Conservation (phyloP, 1,139 yeast genomes). For the Suhomyces bribrorum region DNA sequence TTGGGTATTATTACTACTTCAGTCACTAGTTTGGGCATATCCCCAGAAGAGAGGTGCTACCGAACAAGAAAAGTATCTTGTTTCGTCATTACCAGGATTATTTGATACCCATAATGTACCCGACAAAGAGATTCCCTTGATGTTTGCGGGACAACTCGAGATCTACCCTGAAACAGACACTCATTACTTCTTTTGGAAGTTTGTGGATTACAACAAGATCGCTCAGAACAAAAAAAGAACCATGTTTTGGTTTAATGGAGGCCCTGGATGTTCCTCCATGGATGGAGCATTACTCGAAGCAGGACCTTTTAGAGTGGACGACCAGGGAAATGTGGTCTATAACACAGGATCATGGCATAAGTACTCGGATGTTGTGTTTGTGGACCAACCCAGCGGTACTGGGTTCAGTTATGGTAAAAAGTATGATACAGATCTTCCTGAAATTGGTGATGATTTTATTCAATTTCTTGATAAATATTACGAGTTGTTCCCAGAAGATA, state of each 20-base stretch:
- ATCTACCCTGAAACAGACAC: conserved; percentile 56
- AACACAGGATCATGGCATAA: conserved; percentile 88
- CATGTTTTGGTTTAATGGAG: conserved; percentile 91
- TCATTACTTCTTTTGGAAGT: conserved; percentile 82
- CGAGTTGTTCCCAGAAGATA: conserved; percentile 73
- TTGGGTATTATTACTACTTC: conserved; percentile 7
- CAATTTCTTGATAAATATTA: conserved; percentile 67
- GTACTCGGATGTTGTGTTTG: conserved; percentile 73
- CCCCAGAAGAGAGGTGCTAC: conserved; percentile 24
- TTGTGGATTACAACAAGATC: conserved; percentile 33
- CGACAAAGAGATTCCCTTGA: conserved; percentile 42
- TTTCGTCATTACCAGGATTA: conserved; percentile 46
- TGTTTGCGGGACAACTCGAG: conserved; percentile 74
- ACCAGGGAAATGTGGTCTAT: conserved; percentile 43
- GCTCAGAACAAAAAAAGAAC: conserved; percentile 42
- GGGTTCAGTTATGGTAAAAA: conserved; percentile 72
- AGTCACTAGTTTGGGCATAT: conserved; percentile 18
- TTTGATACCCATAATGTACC: conserved; percentile 32
- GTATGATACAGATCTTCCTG: conserved; percentile 59
- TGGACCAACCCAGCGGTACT: conserved; percentile 95
- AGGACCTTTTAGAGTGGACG: conserved; percentile 77
- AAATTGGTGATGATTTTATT: conserved; percentile 62
- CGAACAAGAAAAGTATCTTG: conserved; percentile 32
- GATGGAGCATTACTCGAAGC: conserved; percentile 94
- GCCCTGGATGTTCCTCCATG: conserved; percentile 97